These are phyloP conservation scores for Solanum sejunctum DNA, from an alignment of 257 asterid genomes.

Conservation along the genomic window DNA sequence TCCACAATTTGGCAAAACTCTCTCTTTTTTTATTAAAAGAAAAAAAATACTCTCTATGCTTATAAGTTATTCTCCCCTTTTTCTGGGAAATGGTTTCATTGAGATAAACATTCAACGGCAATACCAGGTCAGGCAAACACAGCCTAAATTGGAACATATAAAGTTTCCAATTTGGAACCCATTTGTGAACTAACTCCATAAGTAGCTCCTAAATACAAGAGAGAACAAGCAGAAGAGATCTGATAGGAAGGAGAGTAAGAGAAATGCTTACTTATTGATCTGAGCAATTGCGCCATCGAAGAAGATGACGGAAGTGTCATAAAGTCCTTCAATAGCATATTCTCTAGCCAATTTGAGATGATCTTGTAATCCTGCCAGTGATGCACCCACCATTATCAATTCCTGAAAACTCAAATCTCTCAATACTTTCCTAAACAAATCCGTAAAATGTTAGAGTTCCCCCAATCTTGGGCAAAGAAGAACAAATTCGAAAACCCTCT, in stretches of 20 bases:
- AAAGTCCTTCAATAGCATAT: conserved; percentile 88
- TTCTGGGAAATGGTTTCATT: not conserved
- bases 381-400: conserved; percentile 47
- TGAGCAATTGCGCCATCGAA: conserved; percentile 97
- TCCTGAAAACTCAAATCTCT: not conserved
- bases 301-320: conserved; percentile 80
- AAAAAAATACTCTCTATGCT: not conserved
- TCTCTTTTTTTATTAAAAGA: not conserved
- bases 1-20: not conserved
- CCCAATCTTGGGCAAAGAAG: not conserved
- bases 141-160: not conserved
- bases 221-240: not conserved
- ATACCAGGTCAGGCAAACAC: not conserved
- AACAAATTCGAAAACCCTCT: not conserved
- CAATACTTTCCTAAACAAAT: not conserved
- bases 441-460: not conserved
- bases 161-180: not conserved
- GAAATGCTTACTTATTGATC: conserved; percentile 65
- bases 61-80: not conserved
- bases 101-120: not conserved
- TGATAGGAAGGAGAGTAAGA: not conserved
- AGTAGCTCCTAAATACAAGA: not conserved
- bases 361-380: conserved; percentile 75
- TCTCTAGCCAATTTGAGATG: conserved; percentile 88
- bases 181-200: not conserved